Conservation (phyloP, 1,284 basidiomycete species). For the Polyporus tsugae region DNA sequence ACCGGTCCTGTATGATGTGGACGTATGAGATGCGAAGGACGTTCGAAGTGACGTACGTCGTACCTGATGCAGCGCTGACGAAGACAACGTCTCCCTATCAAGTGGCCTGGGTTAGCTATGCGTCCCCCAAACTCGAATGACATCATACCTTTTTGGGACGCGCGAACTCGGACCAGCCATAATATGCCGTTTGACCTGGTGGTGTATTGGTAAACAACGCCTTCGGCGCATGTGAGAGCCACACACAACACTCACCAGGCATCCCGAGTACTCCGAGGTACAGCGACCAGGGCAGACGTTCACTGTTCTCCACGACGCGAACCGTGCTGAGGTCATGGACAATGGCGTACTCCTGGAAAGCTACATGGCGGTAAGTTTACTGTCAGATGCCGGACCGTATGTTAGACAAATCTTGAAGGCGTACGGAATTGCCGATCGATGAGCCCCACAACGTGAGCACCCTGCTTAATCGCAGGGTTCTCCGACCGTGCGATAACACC, state of each 20-base stretch:
- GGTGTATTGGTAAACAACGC: too few species aligned
- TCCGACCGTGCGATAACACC: slow-evolving; percentile 56
- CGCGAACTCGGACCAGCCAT: slow-evolving; percentile 38
- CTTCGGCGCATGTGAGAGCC: too few species aligned
- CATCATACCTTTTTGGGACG: slow-evolving; percentile 21
- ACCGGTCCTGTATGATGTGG: slow-evolving; percentile 25
- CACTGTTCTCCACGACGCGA: slow-evolving; percentile 35
- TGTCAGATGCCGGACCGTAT: not conserved
- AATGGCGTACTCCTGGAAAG: slow-evolving; percentile 38
- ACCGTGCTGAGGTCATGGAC: slow-evolving; percentile 6
- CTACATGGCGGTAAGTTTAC: slow-evolving; percentile 15
- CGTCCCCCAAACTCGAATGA: not conserved
- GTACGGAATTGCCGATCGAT: slow-evolving; percentile 44
- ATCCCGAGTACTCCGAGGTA: slow-evolving; percentile 46
- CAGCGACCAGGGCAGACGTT: slow-evolving; percentile 42
- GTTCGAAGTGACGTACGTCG: not conserved
- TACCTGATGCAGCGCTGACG: slow-evolving; percentile 34
- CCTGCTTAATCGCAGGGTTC: slow-evolving; percentile 44
- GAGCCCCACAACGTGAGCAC: slow-evolving; percentile 48
- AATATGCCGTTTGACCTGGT: slow-evolving; percentile 38
- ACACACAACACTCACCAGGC: slow-evolving; percentile 37
- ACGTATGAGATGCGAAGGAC: not conserved
- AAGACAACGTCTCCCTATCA: slow-evolving; percentile 37
- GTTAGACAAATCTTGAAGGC: not conserved
- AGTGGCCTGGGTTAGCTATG: not conserved